phyloP scores from a whole-genome alignment of 1,284 basidiomycete genomes.

The Flammula alnicola region DNA sequence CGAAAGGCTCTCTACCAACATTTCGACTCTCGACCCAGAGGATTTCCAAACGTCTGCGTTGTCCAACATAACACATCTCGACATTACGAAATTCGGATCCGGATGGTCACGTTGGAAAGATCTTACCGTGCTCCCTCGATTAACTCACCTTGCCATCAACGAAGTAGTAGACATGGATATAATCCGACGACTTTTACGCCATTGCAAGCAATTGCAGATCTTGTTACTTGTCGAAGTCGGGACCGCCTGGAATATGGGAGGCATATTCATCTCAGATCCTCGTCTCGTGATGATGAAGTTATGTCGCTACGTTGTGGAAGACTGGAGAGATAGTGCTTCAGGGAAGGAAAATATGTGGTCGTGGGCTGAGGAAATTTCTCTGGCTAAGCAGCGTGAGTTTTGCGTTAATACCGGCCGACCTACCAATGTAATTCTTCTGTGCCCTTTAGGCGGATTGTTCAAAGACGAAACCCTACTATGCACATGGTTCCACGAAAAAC shows the following conservation, averaged over 20 bases:
- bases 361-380: conserved; percentile 11
- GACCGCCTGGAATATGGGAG: neutral
- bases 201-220: conserved; percentile 4
- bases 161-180: neutral
- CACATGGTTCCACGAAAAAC: no score
- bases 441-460: no score
- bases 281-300: conserved; percentile 14
- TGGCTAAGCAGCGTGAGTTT: conserved; percentile 8
- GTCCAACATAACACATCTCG: conserved; percentile 10
- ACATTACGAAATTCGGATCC: conserved; percentile 1
- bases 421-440: no score
- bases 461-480: no score
- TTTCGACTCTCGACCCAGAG: neutral
- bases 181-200: neutral
- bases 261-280: conserved; percentile 4
- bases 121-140: neutral
- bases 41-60: conserved; percentile 4
- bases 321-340: conserved; percentile 7
- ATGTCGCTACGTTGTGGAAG: conserved; percentile 2
- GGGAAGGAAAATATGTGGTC: conserved; percentile 15
- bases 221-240: neutral
- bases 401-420: no score
- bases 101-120: conserved; percentile 1
- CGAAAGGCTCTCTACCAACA: conserved; percentile 9
- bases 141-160: conserved; percentile 16